Evolutionary conservation across 306 rosid genomes (phyloP), one percentile per base, ranked within the genome.

Genomic region (Malus fusca): DNA sequence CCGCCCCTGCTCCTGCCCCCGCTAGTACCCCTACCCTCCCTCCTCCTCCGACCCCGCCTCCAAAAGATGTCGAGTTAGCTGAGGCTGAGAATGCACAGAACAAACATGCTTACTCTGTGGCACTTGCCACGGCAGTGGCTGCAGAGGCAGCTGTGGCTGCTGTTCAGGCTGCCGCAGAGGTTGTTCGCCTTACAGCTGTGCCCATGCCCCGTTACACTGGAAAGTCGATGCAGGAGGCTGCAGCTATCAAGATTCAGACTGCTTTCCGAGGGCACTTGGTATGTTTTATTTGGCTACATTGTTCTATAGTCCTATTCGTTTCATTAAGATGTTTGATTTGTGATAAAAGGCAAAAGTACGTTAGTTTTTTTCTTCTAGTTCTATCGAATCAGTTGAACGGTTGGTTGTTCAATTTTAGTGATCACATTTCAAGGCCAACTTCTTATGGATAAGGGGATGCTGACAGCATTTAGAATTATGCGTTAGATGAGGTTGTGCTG

Each of bases 141-240:
- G 92, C 98, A 1, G 96, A 90, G 70, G 98, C 95, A 1, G 98
- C 99, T 11, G 97, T 80, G 37, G 93, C 97, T 35, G 93, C 97
- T 11, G 93, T 92, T 59, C 87, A 87, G 74, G 90, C 91, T 56
- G 94, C 96, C 1, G 96, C 88, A 4, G 95, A 83, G 88, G 91
- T 80, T 52, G 82, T 86, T 72, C 91, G 93, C 55, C 86, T 79
- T 75, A 80, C 86, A 2, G 72, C 43, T 3, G 15, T 52, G 37
- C 56, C 68, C 22, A n/a, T 8, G 23, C 42, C 85, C n/a, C 76
- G 68, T 56, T 62, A 28, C 71, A 42, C 52, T 9, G 90, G 87
- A 15, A 89, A 85, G 68, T 44, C 83, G 0, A 69, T 58, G 67
- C 86, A 85, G 72, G 96, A 90, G 75, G 68, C 77, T 35, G 92